phyloP scores from a whole-genome alignment of 1,284 basidiomycete species.

The Moesziomyces aphidis region DNA sequence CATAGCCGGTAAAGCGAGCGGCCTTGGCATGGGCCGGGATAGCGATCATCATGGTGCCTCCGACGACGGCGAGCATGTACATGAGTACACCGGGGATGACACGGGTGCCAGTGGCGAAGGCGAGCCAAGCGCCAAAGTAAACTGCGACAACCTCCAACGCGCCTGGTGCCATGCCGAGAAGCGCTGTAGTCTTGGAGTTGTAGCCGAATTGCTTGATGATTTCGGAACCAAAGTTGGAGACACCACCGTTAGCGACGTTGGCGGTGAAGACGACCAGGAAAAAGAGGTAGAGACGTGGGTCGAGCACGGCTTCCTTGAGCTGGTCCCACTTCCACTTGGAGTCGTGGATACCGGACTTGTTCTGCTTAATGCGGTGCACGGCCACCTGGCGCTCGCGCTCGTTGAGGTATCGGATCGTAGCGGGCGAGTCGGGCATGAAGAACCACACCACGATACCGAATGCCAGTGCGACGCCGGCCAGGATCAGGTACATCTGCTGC shows the following conservation, averaged over 20 bases:
- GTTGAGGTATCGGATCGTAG: slow-evolving; percentile 66
- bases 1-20: slow-evolving; percentile 33
- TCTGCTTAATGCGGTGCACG: slow-evolving; percentile 73
- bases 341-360: slow-evolving; percentile 73
- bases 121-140: slow-evolving; percentile 50
- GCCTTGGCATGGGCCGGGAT: slow-evolving; percentile 26
- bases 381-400: slow-evolving; percentile 72
- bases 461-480: slow-evolving; percentile 52
- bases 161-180: slow-evolving; percentile 64
- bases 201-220: slow-evolving; percentile 65
- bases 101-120: slow-evolving; percentile 35
- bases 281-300: slow-evolving; percentile 69
- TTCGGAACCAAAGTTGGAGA: slow-evolving; percentile 58
- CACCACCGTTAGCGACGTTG: slow-evolving; percentile 57
- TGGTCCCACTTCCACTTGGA: slow-evolving; percentile 73
- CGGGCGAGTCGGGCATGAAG: slow-evolving; percentile 56
- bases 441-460: slow-evolving; percentile 48
- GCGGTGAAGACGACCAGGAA: slow-evolving; percentile 44
- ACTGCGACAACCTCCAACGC: slow-evolving; percentile 55
- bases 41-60: slow-evolving; percentile 54
- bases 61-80: slow-evolving; percentile 55
- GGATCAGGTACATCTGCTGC: slow-evolving; percentile 61
- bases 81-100: slow-evolving; percentile 56
- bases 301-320: slow-evolving; percentile 71
- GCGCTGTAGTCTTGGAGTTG: slow-evolving; percentile 52